phyloP scores from a whole-genome alignment of 2,329 filamentous ascomycete genomes.

The Hypocreales sp. region DNA sequence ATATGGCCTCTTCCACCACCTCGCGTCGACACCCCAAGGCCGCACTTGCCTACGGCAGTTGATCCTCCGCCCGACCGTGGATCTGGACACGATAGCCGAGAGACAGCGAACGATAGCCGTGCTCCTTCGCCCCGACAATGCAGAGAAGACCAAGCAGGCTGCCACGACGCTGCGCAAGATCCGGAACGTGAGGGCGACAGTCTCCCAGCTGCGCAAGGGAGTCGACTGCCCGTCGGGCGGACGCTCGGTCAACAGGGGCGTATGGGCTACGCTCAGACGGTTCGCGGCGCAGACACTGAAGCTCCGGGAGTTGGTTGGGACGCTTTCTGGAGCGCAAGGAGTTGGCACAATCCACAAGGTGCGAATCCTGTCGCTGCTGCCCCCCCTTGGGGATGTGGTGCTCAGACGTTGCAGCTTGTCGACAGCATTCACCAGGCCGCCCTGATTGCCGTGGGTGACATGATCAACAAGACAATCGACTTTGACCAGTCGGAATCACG shows the following conservation, averaged over 20 bases:
- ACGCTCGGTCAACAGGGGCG: constrained; percentile 43
- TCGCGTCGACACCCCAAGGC: constrained; percentile 68
- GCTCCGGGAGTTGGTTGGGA: constrained; percentile 43
- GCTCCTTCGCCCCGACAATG: constrained; percentile 55
- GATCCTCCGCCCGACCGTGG: constrained; percentile 64
- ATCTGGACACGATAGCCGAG: constrained; percentile 51
- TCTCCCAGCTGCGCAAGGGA: constrained; percentile 63
- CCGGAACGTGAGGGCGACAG: constrained; percentile 56
- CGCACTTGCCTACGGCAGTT: constrained; percentile 57
- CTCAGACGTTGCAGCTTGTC: constrained; percentile 28
- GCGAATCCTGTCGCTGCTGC: constrained; percentile 16
- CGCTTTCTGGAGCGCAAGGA: constrained; percentile 7
- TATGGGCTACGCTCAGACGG: constrained; percentile 56
- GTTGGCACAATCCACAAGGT: constrained; percentile 10
- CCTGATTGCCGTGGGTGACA: constrained; percentile 50
- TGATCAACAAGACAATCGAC: constrained; percentile 62
- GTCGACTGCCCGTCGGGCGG: constrained; percentile 36
- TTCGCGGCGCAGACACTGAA: constrained; percentile 61
- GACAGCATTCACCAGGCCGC: constrained; percentile 40
- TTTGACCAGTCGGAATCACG: constrained; percentile 61
- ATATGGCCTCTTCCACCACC: constrained; percentile 64
- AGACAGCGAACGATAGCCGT: constrained; percentile 55
- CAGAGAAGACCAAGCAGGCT: constrained; percentile 35
- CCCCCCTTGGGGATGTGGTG: neutral
- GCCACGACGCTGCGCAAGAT: constrained; percentile 50